phyloP scores from a whole-genome alignment of 75 land plant genomes.

The Ceratopteris richardii region DNA sequence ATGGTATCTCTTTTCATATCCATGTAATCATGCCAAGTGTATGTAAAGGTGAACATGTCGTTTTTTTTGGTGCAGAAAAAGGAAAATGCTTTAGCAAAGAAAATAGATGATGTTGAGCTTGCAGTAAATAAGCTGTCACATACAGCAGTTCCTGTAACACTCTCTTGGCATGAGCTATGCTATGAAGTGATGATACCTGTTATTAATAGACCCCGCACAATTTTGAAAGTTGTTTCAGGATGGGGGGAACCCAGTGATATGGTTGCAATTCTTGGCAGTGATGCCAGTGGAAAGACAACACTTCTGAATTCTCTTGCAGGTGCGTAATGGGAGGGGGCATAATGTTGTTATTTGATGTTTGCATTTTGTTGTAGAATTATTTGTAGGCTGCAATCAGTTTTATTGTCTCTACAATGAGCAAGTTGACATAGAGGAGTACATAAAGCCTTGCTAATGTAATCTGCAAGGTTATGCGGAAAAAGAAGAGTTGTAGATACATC shows the following conservation, averaged over 20 bases:
- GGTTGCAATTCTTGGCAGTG: slow-evolving; percentile 20
- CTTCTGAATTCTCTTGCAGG: slow-evolving; percentile 30
- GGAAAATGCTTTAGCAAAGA: too few species aligned
- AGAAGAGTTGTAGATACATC: too few species aligned
- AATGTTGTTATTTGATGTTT: background rate
- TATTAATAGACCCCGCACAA: slow-evolving; percentile 14
- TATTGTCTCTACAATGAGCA: too few species aligned
- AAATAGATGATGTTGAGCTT: slow-evolving; percentile 9
- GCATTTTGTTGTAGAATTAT: too few species aligned
- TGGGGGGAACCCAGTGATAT: slow-evolving; percentile 27
- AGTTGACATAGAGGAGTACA: too few species aligned
- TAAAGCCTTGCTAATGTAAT: too few species aligned
- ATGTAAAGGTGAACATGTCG: background rate
- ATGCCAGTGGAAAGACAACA: slow-evolving; percentile 22
- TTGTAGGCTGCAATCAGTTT: too few species aligned
- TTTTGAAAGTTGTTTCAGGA: slow-evolving; percentile 20
- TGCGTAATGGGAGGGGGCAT: slow-evolving; percentile 2
- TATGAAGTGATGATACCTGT: slow-evolving; percentile 21
- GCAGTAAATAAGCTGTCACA: slow-evolving; percentile 15
- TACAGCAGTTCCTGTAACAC: slow-evolving; percentile 16
- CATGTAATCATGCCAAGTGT: too few species aligned
- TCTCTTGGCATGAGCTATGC: slow-evolving; percentile 31
- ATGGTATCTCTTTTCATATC: too few species aligned
- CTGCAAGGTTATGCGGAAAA: too few species aligned
- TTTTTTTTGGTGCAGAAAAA: background rate